Base-by-base conservation (phyloP, 2,329 filamentous ascomycete genomes). In the Pseudogymnoascus pannorum region DNA sequence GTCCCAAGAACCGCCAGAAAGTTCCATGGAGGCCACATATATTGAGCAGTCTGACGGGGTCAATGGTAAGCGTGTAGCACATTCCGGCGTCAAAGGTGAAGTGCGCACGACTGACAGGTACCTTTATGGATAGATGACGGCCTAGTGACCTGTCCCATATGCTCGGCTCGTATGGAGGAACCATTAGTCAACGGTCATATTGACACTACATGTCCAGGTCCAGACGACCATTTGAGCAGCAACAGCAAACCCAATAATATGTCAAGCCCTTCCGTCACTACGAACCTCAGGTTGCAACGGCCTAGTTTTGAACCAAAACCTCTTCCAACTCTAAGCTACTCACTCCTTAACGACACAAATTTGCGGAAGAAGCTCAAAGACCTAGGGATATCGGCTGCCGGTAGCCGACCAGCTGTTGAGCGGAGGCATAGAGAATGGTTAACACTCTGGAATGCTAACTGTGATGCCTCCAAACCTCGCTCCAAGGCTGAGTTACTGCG, bases 401-500 rank as follows among this genome's bases (percentile, higher is more conserved):
- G 94, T 0, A 74, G 81, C 0, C 87, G 87, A 51, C 77, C 81
- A 51, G 78, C 92, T 1, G 78, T 97, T 60, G 88, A 93, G 71
- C 83, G 81, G 66, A 84, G 95, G 16, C 92, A 97, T 70, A 90
- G 84, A 22, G 94, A 99, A 74, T 99, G 92, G 92, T 81, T 94
- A 59, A 97, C 94, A 36, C 76, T 99, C 16, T 97, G 91, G 88
- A 99, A 99, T 73, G 90, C 95, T 9, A 99, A 99, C 72, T 96
- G 92, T 75, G 94, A 99, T 73, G 88, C 92, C 2, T 83, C 82
- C 35, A 78, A 78, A 1, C 91, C 91, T 0, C 89, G 88, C 71
- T 79, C 79, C 9, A 91, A 89, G 65, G 70, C 76, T 5, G 87
- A 94, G 62, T 74, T 99, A 4, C 74, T 96, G 14, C 84, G 83